Evolutionary conservation across 2,329 filamentous ascomycete species (phyloP).

Genomic region (Thelonectria blattea): DNA sequence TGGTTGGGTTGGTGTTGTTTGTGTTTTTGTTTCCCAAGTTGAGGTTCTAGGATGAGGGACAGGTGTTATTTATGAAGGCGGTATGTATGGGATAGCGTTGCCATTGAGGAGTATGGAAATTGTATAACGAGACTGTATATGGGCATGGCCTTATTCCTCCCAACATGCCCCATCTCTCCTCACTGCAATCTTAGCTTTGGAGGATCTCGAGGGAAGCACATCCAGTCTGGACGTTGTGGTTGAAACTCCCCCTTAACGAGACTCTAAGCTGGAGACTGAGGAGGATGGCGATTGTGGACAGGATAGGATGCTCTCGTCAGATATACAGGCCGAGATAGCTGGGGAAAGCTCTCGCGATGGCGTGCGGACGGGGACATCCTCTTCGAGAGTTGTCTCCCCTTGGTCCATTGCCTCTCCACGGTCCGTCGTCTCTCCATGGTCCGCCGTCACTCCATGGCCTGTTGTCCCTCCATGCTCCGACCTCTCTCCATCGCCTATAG

Average conservation of each 20-base stretch:
- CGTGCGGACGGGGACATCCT: neutral
- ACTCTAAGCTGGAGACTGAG: no score
- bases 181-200: no score
- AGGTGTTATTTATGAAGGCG: neutral
- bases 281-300: neutral
- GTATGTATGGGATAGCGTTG: conserved; percentile 19
- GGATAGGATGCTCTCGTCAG: neutral
- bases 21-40: conserved; percentile 90
- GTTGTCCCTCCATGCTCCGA: no score
- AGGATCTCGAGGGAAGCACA: no score
- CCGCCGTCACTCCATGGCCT: no score
- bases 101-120: conserved; percentile 9
- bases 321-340: neutral
- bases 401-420: no score
- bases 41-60: conserved; percentile 66
- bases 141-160: no score
- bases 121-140: conserved; percentile 5
- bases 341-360: neutral
- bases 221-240: no score
- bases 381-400: no score
- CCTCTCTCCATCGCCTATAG: no score
- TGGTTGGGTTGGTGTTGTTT: conserved; percentile 77
- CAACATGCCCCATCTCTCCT: no score
- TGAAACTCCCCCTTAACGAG: neutral
- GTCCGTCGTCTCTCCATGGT: neutral